phyloP scores from a whole-genome alignment of 192 early-diverging fungal genomes.

The Umbelopsis vinacea region DNA sequence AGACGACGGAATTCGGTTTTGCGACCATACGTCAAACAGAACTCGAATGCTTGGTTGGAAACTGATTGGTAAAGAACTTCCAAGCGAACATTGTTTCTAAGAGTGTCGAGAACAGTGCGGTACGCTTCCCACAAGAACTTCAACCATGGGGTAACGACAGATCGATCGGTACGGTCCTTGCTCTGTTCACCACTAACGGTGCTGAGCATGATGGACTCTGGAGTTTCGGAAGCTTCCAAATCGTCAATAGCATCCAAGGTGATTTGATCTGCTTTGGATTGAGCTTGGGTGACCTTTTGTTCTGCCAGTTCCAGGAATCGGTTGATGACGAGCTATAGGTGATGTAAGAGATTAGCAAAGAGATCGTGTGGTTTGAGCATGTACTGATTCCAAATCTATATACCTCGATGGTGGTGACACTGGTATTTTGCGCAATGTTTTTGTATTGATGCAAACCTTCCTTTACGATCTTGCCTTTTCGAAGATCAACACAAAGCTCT shows the following conservation, averaged over 20 bases:
- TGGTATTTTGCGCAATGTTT: constrained; percentile 96
- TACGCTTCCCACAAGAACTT: constrained; percentile 99
- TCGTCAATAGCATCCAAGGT: constrained; percentile 87
- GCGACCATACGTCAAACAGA: constrained; percentile 93
- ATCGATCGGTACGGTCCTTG: constrained; percentile 97
- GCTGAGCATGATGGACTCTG: constrained; percentile 95
- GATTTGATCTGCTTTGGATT: constrained; percentile 90
- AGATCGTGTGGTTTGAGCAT: not conserved
- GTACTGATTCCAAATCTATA: not conserved
- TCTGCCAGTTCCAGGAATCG: constrained; percentile 88
- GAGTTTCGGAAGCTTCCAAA: constrained; percentile 95
- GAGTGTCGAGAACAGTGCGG: constrained; percentile 93
- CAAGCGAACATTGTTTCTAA: constrained; percentile 95
- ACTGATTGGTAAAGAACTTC: constrained; percentile 93
- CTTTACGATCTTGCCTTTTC: constrained; percentile 90
- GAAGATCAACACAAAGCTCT: constrained; percentile 85
- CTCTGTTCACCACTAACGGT: constrained; percentile 92
- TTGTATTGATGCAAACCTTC: constrained; percentile 98
- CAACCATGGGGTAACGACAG: constrained; percentile 98
- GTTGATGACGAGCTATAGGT: constrained; percentile 74
- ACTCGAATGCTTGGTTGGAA: constrained; percentile 93
- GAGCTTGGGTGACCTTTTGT: constrained; percentile 86
- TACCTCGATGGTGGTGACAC: constrained; percentile 88
- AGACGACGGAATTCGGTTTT: constrained; percentile 99
- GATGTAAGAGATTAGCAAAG: not conserved